Conservation (phyloP, 345 rosid genomes). For the Boechera stricta region DNA sequence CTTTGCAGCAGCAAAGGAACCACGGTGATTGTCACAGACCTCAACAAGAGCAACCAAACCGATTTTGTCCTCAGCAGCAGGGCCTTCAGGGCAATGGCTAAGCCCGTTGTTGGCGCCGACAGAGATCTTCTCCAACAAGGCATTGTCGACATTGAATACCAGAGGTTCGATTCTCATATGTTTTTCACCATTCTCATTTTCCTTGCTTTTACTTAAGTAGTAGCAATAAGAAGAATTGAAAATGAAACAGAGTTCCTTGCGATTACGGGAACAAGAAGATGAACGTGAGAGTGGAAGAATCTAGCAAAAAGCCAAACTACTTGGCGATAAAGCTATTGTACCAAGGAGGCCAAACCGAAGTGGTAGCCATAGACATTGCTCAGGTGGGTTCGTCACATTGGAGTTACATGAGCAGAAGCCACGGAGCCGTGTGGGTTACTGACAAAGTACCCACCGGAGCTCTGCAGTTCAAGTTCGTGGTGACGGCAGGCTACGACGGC, state of each 20-base stretch:
- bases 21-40: slow-evolving; percentile 70
- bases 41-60: slow-evolving; percentile 64
- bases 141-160: slow-evolving; percentile 70
- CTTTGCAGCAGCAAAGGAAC: slow-evolving; percentile 74
- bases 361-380: slow-evolving; percentile 79
- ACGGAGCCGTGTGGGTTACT: slow-evolving; percentile 87
- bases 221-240: background rate
- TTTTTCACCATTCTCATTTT: background rate
- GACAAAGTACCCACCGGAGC: slow-evolving; percentile 72
- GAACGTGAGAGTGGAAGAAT: slow-evolving; percentile 86
- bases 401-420: slow-evolving; percentile 69
- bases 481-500: slow-evolving; percentile 88
- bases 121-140: slow-evolving; percentile 62
- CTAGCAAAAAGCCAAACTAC: slow-evolving; percentile 75
- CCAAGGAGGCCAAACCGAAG: slow-evolving; percentile 96
- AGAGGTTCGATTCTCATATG: slow-evolving; percentile 52
- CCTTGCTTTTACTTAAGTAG: background rate
- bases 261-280: slow-evolving; percentile 67
- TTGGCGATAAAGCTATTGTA: slow-evolving; percentile 72
- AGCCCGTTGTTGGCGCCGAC: slow-evolving; percentile 49
- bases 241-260: slow-evolving; percentile 74
- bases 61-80: slow-evolving; percentile 81
- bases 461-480: slow-evolving; percentile 77
- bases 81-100: slow-evolving; percentile 89
- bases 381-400: slow-evolving; percentile 72